phyloP scores from a whole-genome alignment of 169 alveolate genomes.

The Cryptosporidium baileyi region DNA sequence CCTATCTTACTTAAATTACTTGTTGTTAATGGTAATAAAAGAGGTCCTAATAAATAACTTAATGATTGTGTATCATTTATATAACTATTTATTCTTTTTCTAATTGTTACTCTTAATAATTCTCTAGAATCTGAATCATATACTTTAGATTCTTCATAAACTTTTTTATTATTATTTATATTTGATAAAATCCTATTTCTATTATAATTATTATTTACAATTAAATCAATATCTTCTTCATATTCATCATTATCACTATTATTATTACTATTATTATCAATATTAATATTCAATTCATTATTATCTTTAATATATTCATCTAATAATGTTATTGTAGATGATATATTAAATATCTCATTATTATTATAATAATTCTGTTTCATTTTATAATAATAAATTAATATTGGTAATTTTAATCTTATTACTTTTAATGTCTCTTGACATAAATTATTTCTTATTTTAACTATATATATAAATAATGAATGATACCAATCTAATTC shows the following conservation, averaged over 20 bases:
- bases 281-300: not conserved
- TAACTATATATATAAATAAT: not conserved
- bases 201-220: not conserved
- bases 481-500: conserved; percentile 42
- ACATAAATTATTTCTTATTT: not conserved
- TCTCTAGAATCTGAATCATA: not conserved
- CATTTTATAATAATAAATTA: not conserved
- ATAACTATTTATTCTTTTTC: too few species aligned
- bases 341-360: not conserved
- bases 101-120: not conserved
- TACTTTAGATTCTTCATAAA: not conserved
- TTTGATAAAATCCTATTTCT: too few species aligned
- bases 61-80: too few species aligned
- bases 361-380: not conserved
- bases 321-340: conserved; percentile 43
- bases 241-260: not conserved
- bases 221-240: conserved; percentile 25
- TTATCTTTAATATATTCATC: conserved; percentile 19
- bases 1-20: conserved; percentile 9
- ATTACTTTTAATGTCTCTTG: not conserved
- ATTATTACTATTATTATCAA: not conserved
- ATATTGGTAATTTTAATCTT: conserved; percentile 2
- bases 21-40: conserved; percentile 34
- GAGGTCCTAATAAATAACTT: not conserved
- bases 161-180: too few species aligned